Percentiles rank a stretch among this genome's conserved stretches.
phyloP scores from a whole-genome alignment of 257 asterid genomes.

The Orobanche coerulescens region DNA sequence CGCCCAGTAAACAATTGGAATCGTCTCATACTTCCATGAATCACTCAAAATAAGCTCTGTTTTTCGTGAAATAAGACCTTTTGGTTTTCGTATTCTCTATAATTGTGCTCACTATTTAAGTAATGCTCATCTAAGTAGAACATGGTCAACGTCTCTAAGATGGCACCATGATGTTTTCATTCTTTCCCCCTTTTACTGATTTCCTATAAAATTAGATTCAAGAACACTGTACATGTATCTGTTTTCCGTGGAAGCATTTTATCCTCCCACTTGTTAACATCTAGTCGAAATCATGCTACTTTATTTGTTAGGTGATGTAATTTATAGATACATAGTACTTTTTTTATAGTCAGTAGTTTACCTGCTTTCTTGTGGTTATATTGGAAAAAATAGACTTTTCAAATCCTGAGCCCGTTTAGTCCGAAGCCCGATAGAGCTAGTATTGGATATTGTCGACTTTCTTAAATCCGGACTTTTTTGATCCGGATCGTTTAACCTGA shows the following conservation, averaged over 20 bases:
- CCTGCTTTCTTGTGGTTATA: too few relatives aligned
- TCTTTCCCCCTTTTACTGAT: not conserved
- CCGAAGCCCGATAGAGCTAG: too few relatives aligned
- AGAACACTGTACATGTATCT: not conserved
- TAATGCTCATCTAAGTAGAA: conserved; percentile 2
- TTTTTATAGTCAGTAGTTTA: too few relatives aligned
- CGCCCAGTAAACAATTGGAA: too few relatives aligned
- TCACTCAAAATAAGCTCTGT: not conserved
- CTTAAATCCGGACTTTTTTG: too few relatives aligned
- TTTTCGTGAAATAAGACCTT: not conserved
- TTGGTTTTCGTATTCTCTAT: conserved; percentile 5
- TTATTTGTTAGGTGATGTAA: not conserved
- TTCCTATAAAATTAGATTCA: not conserved
- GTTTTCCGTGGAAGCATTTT: not conserved
- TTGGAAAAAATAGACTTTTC: too few relatives aligned
- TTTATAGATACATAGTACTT: too few relatives aligned
- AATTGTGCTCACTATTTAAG: not conserved
- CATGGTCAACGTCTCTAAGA: not conserved
- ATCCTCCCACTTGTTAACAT: not conserved
- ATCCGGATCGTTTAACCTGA: too few relatives aligned
- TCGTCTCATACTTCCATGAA: too few relatives aligned
- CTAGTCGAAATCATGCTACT: not conserved
- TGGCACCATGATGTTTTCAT: too few relatives aligned
- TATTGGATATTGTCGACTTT: too few relatives aligned
- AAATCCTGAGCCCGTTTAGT: too few relatives aligned